Percentiles rank a stretch among this genome's conserved stretches.
Evolutionary conservation across 176 grass and related monocot genomes (phyloP).

Genomic region (Aegilops speltoides): DNA sequence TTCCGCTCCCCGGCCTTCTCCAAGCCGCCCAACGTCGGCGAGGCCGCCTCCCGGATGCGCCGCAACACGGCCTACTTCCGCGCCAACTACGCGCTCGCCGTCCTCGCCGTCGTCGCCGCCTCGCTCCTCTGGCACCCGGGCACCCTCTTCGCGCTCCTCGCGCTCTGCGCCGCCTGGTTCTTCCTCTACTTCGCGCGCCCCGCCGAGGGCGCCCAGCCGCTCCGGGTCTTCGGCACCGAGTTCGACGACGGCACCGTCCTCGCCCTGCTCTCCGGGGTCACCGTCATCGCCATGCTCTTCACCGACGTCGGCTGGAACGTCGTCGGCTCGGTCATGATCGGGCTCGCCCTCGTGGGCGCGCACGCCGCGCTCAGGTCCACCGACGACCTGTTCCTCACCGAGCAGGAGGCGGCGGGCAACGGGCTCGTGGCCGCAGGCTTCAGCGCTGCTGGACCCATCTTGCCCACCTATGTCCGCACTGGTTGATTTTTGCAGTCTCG

Average conservation of each 20-base stretch:
- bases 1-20: constrained; percentile 65
- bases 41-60: constrained; percentile 54
- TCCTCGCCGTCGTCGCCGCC: constrained; percentile 51
- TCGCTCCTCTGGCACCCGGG: constrained; percentile 79
- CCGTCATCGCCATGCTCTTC: constrained; percentile 78
- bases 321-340: constrained; percentile 52
- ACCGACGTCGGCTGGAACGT: constrained; percentile 81
- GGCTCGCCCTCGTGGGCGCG: constrained; percentile 39
- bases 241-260: constrained; percentile 93
- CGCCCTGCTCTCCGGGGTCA: constrained; percentile 58
- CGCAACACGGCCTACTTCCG: constrained; percentile 89
- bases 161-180: constrained; percentile 80
- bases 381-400: constrained; percentile 83
- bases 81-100: constrained; percentile 67
- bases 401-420: constrained; percentile 68
- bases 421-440: constrained; percentile 54
- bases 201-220: constrained; percentile 32
- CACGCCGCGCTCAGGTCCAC: constrained; percentile 72
- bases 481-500: constrained; percentile 17
- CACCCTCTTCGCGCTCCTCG: constrained; percentile 55
- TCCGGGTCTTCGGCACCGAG: constrained; percentile 52
- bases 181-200: constrained; percentile 86
- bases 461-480: constrained; percentile 58
- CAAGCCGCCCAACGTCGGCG: constrained; percentile 52
- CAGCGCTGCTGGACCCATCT: constrained; percentile 26